Percentiles rank a stretch among this genome's conserved stretches.
phyloP scores from a whole-genome alignment of 169 alveolate genomes.

The Eimeria praecox region DNA sequence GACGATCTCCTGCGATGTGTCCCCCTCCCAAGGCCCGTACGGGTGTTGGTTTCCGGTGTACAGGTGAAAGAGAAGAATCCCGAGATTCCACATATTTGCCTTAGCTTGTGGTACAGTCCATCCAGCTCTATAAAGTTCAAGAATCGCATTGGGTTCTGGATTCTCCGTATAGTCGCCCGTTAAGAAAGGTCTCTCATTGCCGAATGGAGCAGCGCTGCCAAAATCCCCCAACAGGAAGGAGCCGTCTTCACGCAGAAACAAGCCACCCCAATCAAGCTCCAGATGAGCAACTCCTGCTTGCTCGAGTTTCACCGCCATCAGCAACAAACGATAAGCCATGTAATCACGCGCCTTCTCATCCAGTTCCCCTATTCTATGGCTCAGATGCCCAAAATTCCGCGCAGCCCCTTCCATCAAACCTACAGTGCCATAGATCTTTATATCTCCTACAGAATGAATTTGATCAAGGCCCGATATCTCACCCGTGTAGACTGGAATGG shows the following conservation, averaged over 20 bases:
- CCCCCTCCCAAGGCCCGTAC: too few relatives aligned
- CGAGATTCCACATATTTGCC: background rate
- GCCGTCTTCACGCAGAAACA: constrained; percentile 12
- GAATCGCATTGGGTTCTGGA: background rate
- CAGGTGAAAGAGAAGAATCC: background rate
- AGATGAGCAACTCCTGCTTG: background rate
- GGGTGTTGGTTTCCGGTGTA: background rate
- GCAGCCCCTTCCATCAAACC: background rate
- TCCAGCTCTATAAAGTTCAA: background rate
- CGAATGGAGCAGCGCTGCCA: background rate
- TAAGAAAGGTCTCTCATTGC: background rate
- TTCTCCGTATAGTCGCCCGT: background rate
- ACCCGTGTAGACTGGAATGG: background rate
- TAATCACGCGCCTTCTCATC: background rate
- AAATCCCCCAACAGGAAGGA: constrained; percentile 31
- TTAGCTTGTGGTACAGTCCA: background rate
- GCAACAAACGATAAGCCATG: background rate
- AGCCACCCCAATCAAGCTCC: background rate
- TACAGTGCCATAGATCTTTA: background rate
- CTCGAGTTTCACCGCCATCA: background rate
- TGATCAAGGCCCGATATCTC: background rate
- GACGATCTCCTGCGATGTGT: too few relatives aligned
- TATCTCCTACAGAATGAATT: background rate
- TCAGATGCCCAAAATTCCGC: background rate
- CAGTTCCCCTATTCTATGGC: background rate